Base-by-base conservation (phyloP, 2,329 filamentous ascomycete genomes). In the Fonsecaea nubica region DNA sequence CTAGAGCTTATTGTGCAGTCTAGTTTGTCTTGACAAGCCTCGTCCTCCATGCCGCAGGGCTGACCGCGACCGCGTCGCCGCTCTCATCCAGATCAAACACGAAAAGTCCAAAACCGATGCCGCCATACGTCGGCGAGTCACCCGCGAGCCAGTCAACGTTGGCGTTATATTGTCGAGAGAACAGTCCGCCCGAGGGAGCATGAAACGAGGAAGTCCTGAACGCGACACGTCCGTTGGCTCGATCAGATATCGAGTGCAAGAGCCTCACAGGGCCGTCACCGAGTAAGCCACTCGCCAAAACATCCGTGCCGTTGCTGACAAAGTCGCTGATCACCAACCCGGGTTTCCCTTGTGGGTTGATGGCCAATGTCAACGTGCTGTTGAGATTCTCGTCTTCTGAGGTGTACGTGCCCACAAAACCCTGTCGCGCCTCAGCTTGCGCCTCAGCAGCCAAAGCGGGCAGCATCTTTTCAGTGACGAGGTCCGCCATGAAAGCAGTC, bases 401-500 rank as follows among this genome's bases (percentile, higher is more conserved):
- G 0, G 54, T 70, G 59, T 78, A 79, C 2, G 72, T 75, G 3
- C 75, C 73, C 2, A 70, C 72, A 36, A 72, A 75, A 5, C 74
- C 74, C n/a, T 50, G 35, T 15, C 48, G 52, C 1, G 76, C 74
- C 67, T 79, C 75, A 12, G 48, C 58, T 9, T 72, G 71, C 0
- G 76, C 77, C 56, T 77, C 74, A 0, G 69, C 71, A 61, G 74
- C 71, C 5, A 79, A 63, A 1, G 76, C 75, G 0, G 77, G 77
- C 1, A 79, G 52, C 10, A 79, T 60, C 0, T 68, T 65, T 21
- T 75, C 70, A 0, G 65, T 67, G n/a, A 80, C 65, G 7, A 74
- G 45, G 62, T 77, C 75, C 4, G 83, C 73, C 18, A 82, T 71
- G 1, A 74, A 75, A 64, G 83, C 79, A 0, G 81, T 81, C 13